A percentile compares a stretch with the other conserved stretches of the same genome.
phyloP scores from a whole-genome alignment of 768 basidiomycete genomes.

The Coprinopsis cinerea region DNA sequence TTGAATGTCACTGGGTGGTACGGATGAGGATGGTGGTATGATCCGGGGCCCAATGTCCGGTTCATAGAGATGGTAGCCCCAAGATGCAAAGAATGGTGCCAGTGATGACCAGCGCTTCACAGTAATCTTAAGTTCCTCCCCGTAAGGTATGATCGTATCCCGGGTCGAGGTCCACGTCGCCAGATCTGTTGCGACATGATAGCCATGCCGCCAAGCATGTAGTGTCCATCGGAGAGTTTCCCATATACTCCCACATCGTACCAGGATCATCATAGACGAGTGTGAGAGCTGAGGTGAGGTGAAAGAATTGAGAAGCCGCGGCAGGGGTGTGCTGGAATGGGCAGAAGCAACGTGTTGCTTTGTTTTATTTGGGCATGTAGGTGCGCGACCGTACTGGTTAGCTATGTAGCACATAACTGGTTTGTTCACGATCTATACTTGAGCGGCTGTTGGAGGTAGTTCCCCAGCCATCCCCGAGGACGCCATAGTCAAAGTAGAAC shows the following conservation, averaged over 20 bases:
- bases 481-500: no score
- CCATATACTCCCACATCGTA: background rate
- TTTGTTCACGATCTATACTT: no score
- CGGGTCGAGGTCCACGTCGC: background rate
- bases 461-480: no score
- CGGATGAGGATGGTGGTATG: constrained; percentile 6
- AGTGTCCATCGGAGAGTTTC: background rate
- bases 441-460: no score
- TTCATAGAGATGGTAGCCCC: constrained; percentile 10
- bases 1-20: background rate
- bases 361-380: no score
- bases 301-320: no score
- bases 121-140: background rate
- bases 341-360: no score
- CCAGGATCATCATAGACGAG: background rate
- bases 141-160: background rate
- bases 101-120: constrained; percentile 17
- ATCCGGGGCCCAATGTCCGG: background rate
- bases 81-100: constrained; percentile 13
- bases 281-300: no score
- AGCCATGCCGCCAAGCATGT: background rate
- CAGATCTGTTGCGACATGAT: background rate
- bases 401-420: no score
- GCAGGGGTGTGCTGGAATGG: no score
- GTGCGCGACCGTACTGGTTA: no score